A percentile compares a stretch with the other conserved stretches of the same genome.
Evolutionary conservation across 2,329 filamentous ascomycete species (phyloP).

Genomic region (Botrytis paeoniae): DNA sequence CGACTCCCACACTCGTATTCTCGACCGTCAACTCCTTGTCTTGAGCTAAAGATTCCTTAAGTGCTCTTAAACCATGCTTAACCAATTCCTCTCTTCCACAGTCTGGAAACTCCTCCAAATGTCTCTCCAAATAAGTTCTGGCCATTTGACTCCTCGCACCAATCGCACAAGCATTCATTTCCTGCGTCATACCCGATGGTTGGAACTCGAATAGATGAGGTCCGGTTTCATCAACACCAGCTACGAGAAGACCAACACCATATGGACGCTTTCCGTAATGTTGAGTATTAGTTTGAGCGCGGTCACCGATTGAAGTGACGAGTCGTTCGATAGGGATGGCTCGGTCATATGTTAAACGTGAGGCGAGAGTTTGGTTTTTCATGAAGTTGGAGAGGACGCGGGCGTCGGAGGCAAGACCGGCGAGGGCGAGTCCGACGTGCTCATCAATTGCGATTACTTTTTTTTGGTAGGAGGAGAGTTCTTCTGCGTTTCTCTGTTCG

Average conservation of each 20-base stretch:
- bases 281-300: conserved; percentile 97
- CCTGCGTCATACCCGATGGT: conserved; percentile 90
- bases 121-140: conserved; percentile 90
- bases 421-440: conserved; percentile 92
- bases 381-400: conserved; percentile 99
- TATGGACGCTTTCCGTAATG: conserved; percentile 96
- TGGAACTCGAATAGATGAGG: conserved; percentile 99
- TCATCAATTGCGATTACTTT: conserved; percentile 97
- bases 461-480: conserved; percentile 99
- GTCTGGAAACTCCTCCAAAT: conserved; percentile 77
- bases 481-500: conserved; percentile 91
- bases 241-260: conserved; percentile 87
- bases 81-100: conserved; percentile 82
- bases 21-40: conserved; percentile 97
- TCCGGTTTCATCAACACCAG: conserved; percentile 88
- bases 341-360: conserved; percentile 92
- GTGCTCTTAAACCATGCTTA: conserved; percentile 80
- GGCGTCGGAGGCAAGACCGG: conserved; percentile 93
- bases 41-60: conserved; percentile 94
- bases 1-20: conserved; percentile 89
- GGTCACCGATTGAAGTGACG: conserved; percentile 88
- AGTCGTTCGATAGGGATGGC: conserved; percentile 87
- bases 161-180: conserved; percentile 96
- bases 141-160: conserved; percentile 97
- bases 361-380: conserved; percentile 97